These are phyloP conservation scores for Cryphonectria radicalis DNA, from an alignment of 2,329 filamentous ascomycete species.

Conservation along the genomic window DNA sequence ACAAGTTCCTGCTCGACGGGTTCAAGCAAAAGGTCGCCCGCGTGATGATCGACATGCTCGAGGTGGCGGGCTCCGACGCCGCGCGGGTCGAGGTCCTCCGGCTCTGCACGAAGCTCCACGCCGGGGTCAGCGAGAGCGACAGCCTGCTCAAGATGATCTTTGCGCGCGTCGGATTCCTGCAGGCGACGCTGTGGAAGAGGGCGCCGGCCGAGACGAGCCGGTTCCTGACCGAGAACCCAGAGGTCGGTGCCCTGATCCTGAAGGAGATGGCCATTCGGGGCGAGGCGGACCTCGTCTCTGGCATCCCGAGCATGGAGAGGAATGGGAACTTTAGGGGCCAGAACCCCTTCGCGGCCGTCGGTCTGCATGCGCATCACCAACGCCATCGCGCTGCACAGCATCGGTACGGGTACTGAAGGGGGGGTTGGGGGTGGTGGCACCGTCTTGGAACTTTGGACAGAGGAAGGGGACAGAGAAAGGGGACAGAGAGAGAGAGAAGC, in stretches of 20 bases:
- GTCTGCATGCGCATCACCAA: background rate
- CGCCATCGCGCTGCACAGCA: background rate
- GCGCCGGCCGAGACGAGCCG: constrained; percentile 45
- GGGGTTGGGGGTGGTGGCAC: background rate
- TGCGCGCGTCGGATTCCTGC: constrained; percentile 53
- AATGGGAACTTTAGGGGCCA: background rate
- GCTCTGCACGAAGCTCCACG: constrained; percentile 48
- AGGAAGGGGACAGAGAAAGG: too few species aligned
- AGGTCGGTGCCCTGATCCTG: constrained; percentile 51
- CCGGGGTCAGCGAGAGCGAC: constrained; percentile 49
- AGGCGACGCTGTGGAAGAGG: constrained; percentile 49
- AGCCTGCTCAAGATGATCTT: constrained; percentile 52
- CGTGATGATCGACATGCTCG: constrained; percentile 51
- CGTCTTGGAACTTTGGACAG: background rate
- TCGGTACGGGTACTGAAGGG: background rate
- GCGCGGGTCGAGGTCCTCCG: constrained; percentile 49
- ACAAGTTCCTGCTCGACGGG: constrained; percentile 51
- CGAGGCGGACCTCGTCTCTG: constrained; percentile 43
- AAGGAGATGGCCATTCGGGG: constrained; percentile 50
- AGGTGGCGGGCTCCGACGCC: constrained; percentile 47
- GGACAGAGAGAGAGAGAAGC: background rate
- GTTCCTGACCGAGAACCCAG: constrained; percentile 50
- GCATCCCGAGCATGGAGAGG: constrained; percentile 52
- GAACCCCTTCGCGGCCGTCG: too few species aligned
- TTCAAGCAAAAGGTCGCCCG: constrained; percentile 49